These are phyloP conservation scores for Solanum rostratum DNA, from an alignment of 257 asterid genomes.

Conservation along the genomic window DNA sequence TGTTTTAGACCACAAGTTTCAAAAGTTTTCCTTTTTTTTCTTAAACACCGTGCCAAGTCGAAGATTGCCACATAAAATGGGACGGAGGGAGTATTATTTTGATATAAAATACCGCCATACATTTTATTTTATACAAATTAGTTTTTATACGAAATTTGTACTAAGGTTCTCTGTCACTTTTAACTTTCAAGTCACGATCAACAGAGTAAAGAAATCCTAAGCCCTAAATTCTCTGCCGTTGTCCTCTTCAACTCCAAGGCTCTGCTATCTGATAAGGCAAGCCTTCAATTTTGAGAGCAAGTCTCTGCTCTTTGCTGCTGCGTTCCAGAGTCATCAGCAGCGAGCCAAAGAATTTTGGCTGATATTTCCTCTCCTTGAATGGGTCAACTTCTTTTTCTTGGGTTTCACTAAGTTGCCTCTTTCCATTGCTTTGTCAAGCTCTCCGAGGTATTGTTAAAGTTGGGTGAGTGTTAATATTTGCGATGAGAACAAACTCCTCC, in stretches of 20 bases:
- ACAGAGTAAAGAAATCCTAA: not conserved
- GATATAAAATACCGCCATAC: not conserved
- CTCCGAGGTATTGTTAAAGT: not conserved
- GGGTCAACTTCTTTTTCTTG: not conserved
- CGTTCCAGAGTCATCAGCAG: not conserved
- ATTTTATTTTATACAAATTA: not conserved
- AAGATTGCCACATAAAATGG: too few relatives aligned
- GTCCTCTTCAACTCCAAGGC: not conserved
- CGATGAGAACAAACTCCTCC: constrained; percentile 84
- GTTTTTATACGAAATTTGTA: not conserved
- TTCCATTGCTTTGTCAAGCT: not conserved
- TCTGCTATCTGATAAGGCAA: not conserved
- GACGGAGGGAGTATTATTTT: not conserved
- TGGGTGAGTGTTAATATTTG: constrained; percentile 3
- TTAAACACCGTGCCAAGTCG: too few relatives aligned
- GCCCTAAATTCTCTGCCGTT: not conserved
- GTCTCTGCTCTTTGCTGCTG: not conserved
- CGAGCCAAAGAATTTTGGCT: not conserved
- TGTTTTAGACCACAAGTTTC: too few relatives aligned
- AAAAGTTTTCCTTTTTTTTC: too few relatives aligned
- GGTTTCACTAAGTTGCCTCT: not conserved
- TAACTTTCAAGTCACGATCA: not conserved
- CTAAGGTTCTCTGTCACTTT: not conserved
- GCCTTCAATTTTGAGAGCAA: not conserved
- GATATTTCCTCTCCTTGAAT: not conserved